Base-by-base conservation (phyloP, 2,329 filamentous ascomycete genomes). In the Fusarium fracticaudum region DNA sequence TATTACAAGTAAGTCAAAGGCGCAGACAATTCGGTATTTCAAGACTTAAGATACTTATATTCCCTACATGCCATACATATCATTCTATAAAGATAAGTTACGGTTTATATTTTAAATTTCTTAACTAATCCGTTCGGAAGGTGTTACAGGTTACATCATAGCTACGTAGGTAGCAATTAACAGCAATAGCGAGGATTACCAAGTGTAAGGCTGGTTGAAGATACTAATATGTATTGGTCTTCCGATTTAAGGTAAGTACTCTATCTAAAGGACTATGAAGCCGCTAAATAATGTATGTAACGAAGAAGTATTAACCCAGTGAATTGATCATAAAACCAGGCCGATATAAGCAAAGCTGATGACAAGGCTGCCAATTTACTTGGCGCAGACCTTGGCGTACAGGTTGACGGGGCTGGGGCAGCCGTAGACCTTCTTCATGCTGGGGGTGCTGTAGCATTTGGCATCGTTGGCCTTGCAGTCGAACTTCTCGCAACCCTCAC, bases 381-480 rank as follows among this genome's bases (percentile, higher is more conserved):
- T 68, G 54, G 74, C 66, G 47, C 80, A 83, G 60, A 83, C 63
- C 18, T 64, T 68, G 24, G 80, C 77, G 41, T 80, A 79, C 45
- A 85, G 72, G 55, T 81, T 79, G 37, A 84, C 82, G 14, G 84
- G 84, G 73, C 80, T 76, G 6, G 83, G 83, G 80, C 84, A 85
- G 62, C 81, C 81, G 63, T 80, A 83, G 14, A 85, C 83, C 73
- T 80, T 85, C 80, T 83, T 84, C 47, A 67, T 53, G 10, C 67
- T 75, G 12, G 81, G 80, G 1, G 79, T 81, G 79, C 83, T 85
- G 78, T 85, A 85, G 81, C 84, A 85, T 45, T 31, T 63, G 5
- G 79, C 74, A 20, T 84, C 71, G 72, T 77, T 77, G 35, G 83
- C 53, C 20, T 72, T 74, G 75, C 84, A 85, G 76, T 85, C 77